Base-by-base conservation (phyloP, 2,329 filamentous ascomycete species). In the Diatrype stigma region DNA sequence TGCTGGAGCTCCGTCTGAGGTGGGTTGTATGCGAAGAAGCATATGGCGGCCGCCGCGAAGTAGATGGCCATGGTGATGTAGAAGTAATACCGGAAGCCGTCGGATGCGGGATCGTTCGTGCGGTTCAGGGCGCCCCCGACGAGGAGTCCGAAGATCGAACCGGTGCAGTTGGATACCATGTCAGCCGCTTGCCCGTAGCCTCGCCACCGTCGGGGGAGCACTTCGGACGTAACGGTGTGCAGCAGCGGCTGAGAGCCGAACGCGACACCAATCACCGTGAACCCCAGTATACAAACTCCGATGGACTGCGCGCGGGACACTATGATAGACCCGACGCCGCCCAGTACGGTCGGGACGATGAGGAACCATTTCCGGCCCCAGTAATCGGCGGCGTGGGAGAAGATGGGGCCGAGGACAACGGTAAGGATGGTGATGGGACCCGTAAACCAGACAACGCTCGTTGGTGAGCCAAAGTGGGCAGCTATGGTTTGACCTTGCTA, bases 311-410 rank as follows among this genome's bases (percentile, higher is more conserved):
- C 70, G 6, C 66, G 61, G 19, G 66, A 57, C 12, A 73, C 63
- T n/a, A 74, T 54, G 19, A 73, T 52, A 7, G 57, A 66, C 1
- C 71, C 71, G 2, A 68, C 49, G 17, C 58, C 63, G 17, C 71
- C 71, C 35, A 63, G 60, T 12, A 63, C 26, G 1, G 63, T 70
- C 10, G 67, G 60, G 19, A 64, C 46, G 23, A 74, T 60, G n/a
- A 75, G 63, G 49, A 73, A 68, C 66, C 64, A 70, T 59, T 65
- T 67, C 7, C 71, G 65, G n/a, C 71, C 70, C 71, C 70, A 73
- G 58, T 69, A 71, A 55, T 74, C 71, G 19, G 70, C 66, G 0
- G 68, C 71, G 51, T 73, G 71, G 12, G 68, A 68, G 11, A 71
- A 61, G 11, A 68, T 65, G 19, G 68, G 70, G 10, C 63, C 57